phyloP scores from a whole-genome alignment of 2,329 filamentous ascomycete genomes.

The Claviceps monticola region DNA sequence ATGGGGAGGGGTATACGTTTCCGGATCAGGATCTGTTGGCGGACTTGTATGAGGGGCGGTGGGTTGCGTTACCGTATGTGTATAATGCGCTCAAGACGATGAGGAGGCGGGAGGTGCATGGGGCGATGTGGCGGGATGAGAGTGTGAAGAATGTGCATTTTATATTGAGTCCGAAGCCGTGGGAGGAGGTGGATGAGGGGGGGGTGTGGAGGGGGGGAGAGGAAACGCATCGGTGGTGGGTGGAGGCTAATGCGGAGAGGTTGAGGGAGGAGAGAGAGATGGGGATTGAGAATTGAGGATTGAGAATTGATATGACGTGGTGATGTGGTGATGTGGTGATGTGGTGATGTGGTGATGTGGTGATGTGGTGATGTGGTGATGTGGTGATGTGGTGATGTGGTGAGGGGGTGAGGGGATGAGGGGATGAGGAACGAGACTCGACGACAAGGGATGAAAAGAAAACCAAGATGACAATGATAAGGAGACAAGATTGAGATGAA shows the following conservation, averaged over 20 bases:
- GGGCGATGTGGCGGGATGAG: conserved; percentile 42
- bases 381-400: no score
- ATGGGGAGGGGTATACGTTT: conserved; percentile 37
- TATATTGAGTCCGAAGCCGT: conserved; percentile 47
- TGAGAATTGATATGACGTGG: background rate
- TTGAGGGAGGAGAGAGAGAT: conserved; percentile 24
- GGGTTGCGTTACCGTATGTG: conserved; percentile 44
- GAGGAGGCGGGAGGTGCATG: conserved; percentile 37
- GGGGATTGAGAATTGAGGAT: conserved; percentile 20
- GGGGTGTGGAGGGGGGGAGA: conserved; percentile 31
- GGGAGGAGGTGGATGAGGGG: conserved; percentile 35
- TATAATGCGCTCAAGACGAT: conserved; percentile 52
- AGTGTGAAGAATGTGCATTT: conserved; percentile 48
- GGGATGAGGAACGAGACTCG: background rate
- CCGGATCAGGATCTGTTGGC: conserved; percentile 46
- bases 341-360: background rate
- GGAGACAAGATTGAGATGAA: no score
- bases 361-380: background rate
- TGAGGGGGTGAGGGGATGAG: no score
- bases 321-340: background rate
- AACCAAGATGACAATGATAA: no score
- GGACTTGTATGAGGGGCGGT: conserved; percentile 39
- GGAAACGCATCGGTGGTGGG: conserved; percentile 43
- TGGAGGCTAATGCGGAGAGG: conserved; percentile 32
- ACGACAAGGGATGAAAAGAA: no score